Evolutionary conservation across 176 grass and related monocot genomes (phyloP).

Genomic region (Musa schizocarpa): DNA sequence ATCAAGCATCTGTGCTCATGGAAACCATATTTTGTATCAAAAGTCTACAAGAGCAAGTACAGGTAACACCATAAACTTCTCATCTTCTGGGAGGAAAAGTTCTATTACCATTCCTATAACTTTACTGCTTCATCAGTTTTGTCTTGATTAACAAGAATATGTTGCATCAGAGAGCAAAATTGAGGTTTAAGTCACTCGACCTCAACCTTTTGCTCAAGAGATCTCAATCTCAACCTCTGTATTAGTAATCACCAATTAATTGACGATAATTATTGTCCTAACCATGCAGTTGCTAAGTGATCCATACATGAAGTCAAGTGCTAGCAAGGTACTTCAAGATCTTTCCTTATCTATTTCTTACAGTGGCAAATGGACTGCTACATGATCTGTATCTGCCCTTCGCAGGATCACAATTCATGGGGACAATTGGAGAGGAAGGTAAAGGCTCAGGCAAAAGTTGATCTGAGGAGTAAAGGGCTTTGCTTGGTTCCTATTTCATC

Average conservation of each 20-base stretch:
- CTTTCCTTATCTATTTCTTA: background rate
- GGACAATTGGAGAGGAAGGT: background rate
- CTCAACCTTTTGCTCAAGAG: background rate
- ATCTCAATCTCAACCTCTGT: too few species aligned
- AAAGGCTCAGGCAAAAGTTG: background rate
- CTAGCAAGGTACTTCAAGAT: background rate
- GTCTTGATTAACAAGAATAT: too few species aligned
- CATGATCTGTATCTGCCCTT: background rate
- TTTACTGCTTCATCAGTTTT: too few species aligned
- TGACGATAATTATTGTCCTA: background rate
- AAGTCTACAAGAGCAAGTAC: constrained; percentile 9
- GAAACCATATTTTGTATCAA: constrained; percentile 10
- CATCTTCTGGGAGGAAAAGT: too few species aligned
- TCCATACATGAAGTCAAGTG: background rate
- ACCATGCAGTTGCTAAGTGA: constrained; percentile 2
- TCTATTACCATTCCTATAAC: too few species aligned
- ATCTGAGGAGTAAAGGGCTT: constrained; percentile 2
- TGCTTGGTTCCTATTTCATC: constrained; percentile 12
- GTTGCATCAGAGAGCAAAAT: too few species aligned
- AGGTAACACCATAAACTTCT: background rate
- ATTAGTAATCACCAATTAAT: too few species aligned
- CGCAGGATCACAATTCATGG: constrained; percentile 8
- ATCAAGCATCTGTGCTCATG: constrained; percentile 8
- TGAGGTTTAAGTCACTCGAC: too few species aligned
- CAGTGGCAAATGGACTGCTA: background rate